Evolutionary conservation across 176 grass and related monocot genomes (phyloP).

Genomic region (Eleusine coracana): DNA sequence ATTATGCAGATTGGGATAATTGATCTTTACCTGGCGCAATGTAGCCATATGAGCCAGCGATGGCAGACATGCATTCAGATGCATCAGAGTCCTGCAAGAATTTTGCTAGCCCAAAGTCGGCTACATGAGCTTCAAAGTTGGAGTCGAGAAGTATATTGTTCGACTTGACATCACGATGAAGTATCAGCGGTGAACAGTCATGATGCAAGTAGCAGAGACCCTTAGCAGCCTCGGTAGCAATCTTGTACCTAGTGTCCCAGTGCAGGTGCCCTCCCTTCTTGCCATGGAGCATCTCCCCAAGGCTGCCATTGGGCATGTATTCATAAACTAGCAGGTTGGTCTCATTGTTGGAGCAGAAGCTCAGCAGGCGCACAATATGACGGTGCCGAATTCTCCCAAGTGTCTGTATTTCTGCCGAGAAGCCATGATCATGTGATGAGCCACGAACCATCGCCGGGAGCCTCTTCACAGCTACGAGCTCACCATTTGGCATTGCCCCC

Average conservation of each 20-base stretch:
- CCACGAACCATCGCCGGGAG: conserved; percentile 75
- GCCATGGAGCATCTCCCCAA: conserved; percentile 93
- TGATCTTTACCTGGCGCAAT: conserved; percentile 81
- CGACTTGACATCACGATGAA: conserved; percentile 95
- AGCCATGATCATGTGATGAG: conserved; percentile 93
- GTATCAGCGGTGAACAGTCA: conserved; percentile 89
- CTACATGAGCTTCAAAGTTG: conserved; percentile 88
- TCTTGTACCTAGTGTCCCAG: conserved; percentile 87
- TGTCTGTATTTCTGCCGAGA: conserved; percentile 93
- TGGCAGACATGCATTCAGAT: conserved; percentile 96
- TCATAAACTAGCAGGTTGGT: conserved; percentile 95
- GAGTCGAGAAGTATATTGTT: conserved; percentile 97
- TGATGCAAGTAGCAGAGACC: conserved; percentile 98
- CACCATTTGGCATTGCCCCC: conserved; percentile 78
- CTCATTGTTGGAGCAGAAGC: conserved; percentile 96
- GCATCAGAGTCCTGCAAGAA: conserved; percentile 77
- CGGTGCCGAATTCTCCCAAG: conserved; percentile 95
- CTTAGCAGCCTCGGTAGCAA: conserved; percentile 89
- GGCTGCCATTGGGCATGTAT: conserved; percentile 97
- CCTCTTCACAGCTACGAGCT: conserved; percentile 85
- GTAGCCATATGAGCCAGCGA: conserved; percentile 96
- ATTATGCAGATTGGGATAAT: neutral
- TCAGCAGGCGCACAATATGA: conserved; percentile 87
- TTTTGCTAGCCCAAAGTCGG: conserved; percentile 85
- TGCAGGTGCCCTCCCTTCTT: conserved; percentile 86